A percentile compares a stretch with the other conserved stretches of the same genome.
These are phyloP conservation scores for Phytophthora chlamydospora DNA, from an alignment of 352 stramenopile species.

Conservation along the genomic window DNA sequence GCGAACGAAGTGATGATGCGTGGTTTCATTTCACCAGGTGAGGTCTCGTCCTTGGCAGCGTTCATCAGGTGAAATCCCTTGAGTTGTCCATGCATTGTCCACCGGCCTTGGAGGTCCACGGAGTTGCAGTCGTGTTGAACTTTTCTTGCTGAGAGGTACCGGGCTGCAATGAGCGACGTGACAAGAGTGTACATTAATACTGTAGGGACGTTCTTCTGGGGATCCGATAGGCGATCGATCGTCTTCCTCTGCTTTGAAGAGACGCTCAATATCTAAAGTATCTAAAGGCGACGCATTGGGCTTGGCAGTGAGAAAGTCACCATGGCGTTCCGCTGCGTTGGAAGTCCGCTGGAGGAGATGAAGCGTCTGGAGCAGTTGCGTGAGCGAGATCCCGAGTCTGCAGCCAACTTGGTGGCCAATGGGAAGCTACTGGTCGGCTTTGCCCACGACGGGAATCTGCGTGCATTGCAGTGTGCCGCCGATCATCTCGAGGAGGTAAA, in stretches of 20 bases:
- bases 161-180: no score
- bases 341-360: slow-evolving; percentile 64
- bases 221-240: neutral
- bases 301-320: neutral
- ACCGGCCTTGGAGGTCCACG: neutral
- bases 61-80: slow-evolving; percentile 5
- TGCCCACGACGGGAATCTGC: slow-evolving; percentile 48
- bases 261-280: slow-evolving; percentile 18
- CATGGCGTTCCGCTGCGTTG: slow-evolving; percentile 53
- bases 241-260: slow-evolving; percentile 12
- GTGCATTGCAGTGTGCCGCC: slow-evolving; percentile 52
- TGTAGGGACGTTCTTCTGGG: neutral
- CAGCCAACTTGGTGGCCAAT: slow-evolving; percentile 63
- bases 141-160: neutral
- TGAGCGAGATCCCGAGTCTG: slow-evolving; percentile 52
- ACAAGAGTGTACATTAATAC: no score
- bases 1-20: slow-evolving; percentile 13
- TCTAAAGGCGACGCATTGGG: no score
- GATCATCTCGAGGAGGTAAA: slow-evolving; percentile 55
- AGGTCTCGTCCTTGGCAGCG: neutral
- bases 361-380: slow-evolving; percentile 56
- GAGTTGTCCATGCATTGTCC: neutral
- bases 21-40: slow-evolving; percentile 19
- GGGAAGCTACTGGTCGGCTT: slow-evolving; percentile 67
- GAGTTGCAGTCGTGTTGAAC: slow-evolving; percentile 1